phyloP scores from a whole-genome alignment of 2,329 filamentous ascomycete genomes.

The Colletotrichum endophyticum region DNA sequence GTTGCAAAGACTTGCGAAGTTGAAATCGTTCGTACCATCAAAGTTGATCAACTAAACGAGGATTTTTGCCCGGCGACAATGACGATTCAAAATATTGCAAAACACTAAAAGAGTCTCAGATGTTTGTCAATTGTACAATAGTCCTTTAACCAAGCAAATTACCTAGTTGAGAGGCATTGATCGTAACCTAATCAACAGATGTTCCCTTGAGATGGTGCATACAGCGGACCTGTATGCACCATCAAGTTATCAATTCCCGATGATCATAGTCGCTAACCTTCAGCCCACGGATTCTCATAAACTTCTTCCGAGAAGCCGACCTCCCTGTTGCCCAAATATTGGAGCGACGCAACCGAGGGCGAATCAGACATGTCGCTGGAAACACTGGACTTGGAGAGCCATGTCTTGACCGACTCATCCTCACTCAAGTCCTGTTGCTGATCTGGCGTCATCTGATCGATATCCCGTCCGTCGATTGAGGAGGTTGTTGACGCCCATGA shows the following conservation, averaged over 20 bases:
- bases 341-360: neutral
- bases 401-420: neutral
- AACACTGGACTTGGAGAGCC: neutral
- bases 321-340: neutral
- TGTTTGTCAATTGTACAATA: accelerated
- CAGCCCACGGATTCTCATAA: neutral
- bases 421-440: neutral
- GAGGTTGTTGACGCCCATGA: neutral
- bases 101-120: neutral
- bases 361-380: neutral
- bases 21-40: neutral
- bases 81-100: neutral
- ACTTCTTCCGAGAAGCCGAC: neutral
- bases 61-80: neutral
- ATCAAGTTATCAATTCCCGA: neutral
- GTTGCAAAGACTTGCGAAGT: neutral
- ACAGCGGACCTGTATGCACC: too few species aligned
- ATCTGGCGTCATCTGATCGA: neutral
- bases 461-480: neutral
- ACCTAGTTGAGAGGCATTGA: neutral
- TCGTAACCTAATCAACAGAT: neutral
- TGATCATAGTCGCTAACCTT: neutral
- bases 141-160: neutral
- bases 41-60: neutral
- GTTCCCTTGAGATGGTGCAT: neutral